Evolutionary conservation across 345 rosid genomes (phyloP), one percentile per base, ranked within the genome.

Genomic region (Murraya paniculata): DNA sequence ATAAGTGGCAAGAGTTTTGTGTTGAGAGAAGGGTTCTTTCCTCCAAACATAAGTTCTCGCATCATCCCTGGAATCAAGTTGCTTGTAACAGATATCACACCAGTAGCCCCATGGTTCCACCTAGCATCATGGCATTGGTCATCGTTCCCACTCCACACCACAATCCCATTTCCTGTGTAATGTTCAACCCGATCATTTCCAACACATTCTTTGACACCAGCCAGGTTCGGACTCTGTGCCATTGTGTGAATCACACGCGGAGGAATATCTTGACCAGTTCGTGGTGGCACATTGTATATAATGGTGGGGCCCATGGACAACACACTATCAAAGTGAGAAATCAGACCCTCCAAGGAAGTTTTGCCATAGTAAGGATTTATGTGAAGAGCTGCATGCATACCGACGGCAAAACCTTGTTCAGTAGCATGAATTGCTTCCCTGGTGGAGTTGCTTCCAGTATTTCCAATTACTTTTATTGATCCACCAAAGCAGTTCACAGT

Each of bases 321-420:
- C 74, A 95, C 93, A 11, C 91, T 81, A 30, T 87, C 85, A 66
- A 95, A 93, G 81, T 92, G 98, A 21, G 89, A 82, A 22, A 88
- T 82, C 85, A 92, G 68, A 65, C 99, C 98, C 67, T 87, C 93
- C 25, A 81, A 27, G 7, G 96, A 95, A n/a, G 99, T 95, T 85
- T 92, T 95, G 4, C 98, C 97, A 30, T 95, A 91, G 86, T 91
- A 93, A 59, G 98, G 98, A 80, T 95, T 95, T 71, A 95, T 93
- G 82, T 95, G 97, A 75, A 92, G 92, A n/a, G 97, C 96, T 22
- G 90, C 99, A 72, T 93, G 96, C 96, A 95, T 95, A 66, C 99
- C 98, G 16, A 93, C 92, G 9, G 92, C 98, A 79, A 93, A 95
- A 39, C 98, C 97, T 84, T 90, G 96, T 69, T 92, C 97, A 16